phyloP scores from a whole-genome alignment of 108 stramenopile species.

The Fistulifera solaris region DNA sequence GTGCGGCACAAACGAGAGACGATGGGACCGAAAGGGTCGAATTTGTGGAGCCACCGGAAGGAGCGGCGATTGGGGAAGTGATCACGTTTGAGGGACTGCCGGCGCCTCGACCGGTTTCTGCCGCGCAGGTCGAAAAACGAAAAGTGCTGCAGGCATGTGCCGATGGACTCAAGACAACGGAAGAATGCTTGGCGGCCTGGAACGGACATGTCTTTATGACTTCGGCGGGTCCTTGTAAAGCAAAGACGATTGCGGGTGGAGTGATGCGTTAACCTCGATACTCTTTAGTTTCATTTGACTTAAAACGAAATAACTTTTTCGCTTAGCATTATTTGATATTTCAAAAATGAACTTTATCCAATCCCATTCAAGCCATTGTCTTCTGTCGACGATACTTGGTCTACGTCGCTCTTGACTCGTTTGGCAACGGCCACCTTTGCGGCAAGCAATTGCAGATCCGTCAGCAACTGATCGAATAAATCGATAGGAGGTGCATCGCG shows the following conservation, averaged over 20 bases:
- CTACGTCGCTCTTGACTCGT: no score
- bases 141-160: constrained; percentile 88
- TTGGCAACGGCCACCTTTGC: no score
- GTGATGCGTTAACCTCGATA: constrained; percentile 47
- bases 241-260: constrained; percentile 58
- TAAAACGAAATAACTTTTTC: no score
- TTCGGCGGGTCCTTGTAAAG: constrained; percentile 62
- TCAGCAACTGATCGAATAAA: neutral
- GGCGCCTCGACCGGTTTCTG: constrained; percentile 54
- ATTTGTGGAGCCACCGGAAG: constrained; percentile 91
- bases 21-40: constrained; percentile 77
- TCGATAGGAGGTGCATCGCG: neutral
- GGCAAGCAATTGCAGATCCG: neutral
- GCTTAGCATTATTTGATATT: no score
- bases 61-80: constrained; percentile 84
- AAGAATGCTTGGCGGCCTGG: constrained; percentile 63
- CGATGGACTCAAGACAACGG: constrained; percentile 82
- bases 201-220: constrained; percentile 84
- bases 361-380: no score
- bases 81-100: constrained; percentile 87
- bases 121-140: constrained; percentile 93
- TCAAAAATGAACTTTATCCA: no score
- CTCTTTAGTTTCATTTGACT: neutral
- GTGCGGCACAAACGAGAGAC: constrained; percentile 65
- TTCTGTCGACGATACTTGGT: no score